Evolutionary conservation across 2,329 filamentous ascomycete genomes (phyloP), one percentile per base, ranked within the genome.

Genomic region (Aspergillaceae sp.): DNA sequence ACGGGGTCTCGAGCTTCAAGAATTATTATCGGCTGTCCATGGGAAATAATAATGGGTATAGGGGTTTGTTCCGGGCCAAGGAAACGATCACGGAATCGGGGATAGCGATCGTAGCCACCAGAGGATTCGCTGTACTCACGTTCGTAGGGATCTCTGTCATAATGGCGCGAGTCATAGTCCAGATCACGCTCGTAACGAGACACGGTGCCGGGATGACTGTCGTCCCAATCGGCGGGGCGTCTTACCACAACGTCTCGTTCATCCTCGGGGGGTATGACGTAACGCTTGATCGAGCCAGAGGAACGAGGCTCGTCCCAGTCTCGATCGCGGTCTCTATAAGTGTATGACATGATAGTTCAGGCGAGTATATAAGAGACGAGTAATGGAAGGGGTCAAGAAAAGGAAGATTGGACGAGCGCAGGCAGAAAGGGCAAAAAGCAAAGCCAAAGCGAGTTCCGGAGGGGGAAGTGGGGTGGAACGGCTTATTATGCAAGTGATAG

Each of bases 21-120:
- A 56, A 78, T 71, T 51, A 80, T 78, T 65, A 81, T 75, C 51
- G 74, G 72, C 55, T 75, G 70, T 30, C 69, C 70, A 50, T 75
- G 69, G 49, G 72, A 72, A 59, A 79, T 74, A 60, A 79, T 71
- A 58, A 73, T 70, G 42, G 71, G 68, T 53, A 66, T 66, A 43
- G 68, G 64, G 52, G 63, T 64, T 29, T 61, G 63, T 37, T 72
- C 68, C 5, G 73, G 73, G 45, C 70, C 70, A 46, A 67, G 66
- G 56, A 73, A 78, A 55, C 71, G 71, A 51, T 79, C 76, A 42
- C 74, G 71, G 45, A 73, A 74, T 52, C 73, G 72, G 49, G 73
- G 74, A 58, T 77, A 77, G 43, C 66, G 67, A 56, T 74, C 72
- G 28, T 77, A 62, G 48, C 74, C 71, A 52, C 70, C 19, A 19